These are phyloP conservation scores for Penicillium sp. DNA, from an alignment of 2,329 filamentous ascomycete species.

Conservation along the genomic window DNA sequence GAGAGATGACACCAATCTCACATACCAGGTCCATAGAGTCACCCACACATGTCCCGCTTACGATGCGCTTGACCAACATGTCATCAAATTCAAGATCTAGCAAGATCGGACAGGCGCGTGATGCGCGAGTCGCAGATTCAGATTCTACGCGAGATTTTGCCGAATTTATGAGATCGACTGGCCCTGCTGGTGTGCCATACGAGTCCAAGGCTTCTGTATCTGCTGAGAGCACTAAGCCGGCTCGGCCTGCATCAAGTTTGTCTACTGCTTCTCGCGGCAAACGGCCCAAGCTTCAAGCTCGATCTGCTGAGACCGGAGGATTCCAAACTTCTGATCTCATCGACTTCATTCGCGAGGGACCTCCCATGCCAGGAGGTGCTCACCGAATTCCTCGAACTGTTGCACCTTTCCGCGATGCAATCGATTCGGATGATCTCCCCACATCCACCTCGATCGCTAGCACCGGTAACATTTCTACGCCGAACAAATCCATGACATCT, in stretches of 20 bases:
- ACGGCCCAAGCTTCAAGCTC: constrained; percentile 62
- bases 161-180: constrained; percentile 84
- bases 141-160: constrained; percentile 81
- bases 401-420: constrained; percentile 78
- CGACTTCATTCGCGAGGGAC: constrained; percentile 90
- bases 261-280: constrained; percentile 25
- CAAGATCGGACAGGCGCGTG: constrained; percentile 57
- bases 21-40: constrained; percentile 26
- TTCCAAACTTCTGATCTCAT: constrained; percentile 82
- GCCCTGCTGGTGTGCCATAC: constrained; percentile 50
- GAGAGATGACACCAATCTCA: constrained; percentile 17
- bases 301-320: constrained; percentile 63
- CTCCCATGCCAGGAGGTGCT: constrained; percentile 60
- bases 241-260: constrained; percentile 15
- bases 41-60: constrained; percentile 28
- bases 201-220: constrained; percentile 1
- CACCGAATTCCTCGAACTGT: constrained; percentile 78
- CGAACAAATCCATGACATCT: constrained; percentile 55
- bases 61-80: constrained; percentile 12
- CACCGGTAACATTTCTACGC: constrained; percentile 53
- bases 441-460: constrained; percentile 42
- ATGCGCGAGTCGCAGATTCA: constrained; percentile 63
- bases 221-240: constrained; percentile 6
- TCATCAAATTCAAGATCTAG: constrained; percentile 24
- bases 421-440: constrained; percentile 76